Base-by-base conservation (phyloP, 331 rosid species). In the Rosa hybrid region DNA sequence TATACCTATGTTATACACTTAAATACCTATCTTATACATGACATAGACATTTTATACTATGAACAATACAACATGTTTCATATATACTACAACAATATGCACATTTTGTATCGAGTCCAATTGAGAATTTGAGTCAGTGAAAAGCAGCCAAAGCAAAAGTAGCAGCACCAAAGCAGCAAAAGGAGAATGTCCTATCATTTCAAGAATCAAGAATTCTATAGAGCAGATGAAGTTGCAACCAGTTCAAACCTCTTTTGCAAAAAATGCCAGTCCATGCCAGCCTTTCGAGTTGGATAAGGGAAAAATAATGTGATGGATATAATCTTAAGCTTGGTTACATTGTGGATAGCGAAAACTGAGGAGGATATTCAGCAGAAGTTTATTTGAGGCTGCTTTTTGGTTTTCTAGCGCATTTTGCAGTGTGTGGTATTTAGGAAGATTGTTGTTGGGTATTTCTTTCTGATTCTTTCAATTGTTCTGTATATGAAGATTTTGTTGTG, bases 61-160 rank as follows among this genome's bases (percentile, higher is more conserved):
- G n/a, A n/a, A n/a, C n/a, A n/a, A n/a, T n/a, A n/a, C n/a, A n/a
- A n/a, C n/a, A n/a, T n/a, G n/a, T n/a, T n/a, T n/a, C n/a, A n/a
- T n/a, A n/a, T n/a, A n/a, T n/a, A n/a, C n/a, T n/a, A n/a, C n/a
- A n/a, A n/a, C n/a, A n/a, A n/a, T n/a, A n/a, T 30, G 34, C 34
- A 30, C 34, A 30, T 30, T 30, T 30, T 30, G 34, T 30, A 73
- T 41, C 7, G 72, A 84, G 57, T 54, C 98, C 99, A 39, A 85
- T 38, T 30, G 97, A 91, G 84, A 93, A 96, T 80, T 86, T 96
- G 54, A 83, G 77, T 72, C 93, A 91, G 73, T 94, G 98, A 98
- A 93, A 91, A 83, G 90, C 91, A 79, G 93, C 91, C 68, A 95
- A 95, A 81, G 91, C 91, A 71, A 87, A 89, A 30, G 84, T 86